Evolutionary conservation across 176 grass and related monocot species (phyloP), one percentile per base, ranked within the genome.

Genomic region (Phoenix roebelenii): DNA sequence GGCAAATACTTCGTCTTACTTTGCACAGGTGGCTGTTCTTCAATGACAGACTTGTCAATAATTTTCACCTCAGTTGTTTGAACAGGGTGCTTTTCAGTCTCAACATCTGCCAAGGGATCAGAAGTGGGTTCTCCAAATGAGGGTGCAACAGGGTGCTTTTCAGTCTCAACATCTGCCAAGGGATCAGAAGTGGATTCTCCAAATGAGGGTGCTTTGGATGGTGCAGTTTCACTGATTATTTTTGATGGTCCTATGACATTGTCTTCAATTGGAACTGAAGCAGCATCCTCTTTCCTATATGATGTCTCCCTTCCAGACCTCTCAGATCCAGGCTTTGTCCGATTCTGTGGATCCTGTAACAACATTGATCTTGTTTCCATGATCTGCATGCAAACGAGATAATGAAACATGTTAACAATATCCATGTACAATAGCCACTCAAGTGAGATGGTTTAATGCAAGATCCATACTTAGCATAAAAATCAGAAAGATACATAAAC

Each of bases 31-130:
- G 72, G 10, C 30, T 80, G 63, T 77, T 85, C 87, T 85, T 90
- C 79, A 1, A 82, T 67, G 20, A 82, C 82, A 12, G 87, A 79
- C 57, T 90, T 90, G 69, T 90, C 82, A 0, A 90, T 4, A 69
- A 90, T 74, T 67, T 90, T 76, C 29, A 83, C 23, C 4, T 82
- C 87, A 0, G 62, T 50, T 3, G 29, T 71, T 60, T 61, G 12
- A 20, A 79, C 51, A 22, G 69, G 72, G 71, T 71, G 72, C 22
- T 85, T 90, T 52, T 90, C 82, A 0, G 75, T 60, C 59, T 71
- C 76, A 0, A 72, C 16, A 25, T 74, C 64, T 3, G 55, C 61
- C 1, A 3, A 50, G 32, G 74, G 67, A 64, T 81, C 71, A 12
- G 81, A 72, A 57, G 66, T 48, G 12, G 67, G 58, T 76, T 79